phyloP scores from a whole-genome alignment of 306 rosid genomes.

The Sicyos edulis region DNA sequence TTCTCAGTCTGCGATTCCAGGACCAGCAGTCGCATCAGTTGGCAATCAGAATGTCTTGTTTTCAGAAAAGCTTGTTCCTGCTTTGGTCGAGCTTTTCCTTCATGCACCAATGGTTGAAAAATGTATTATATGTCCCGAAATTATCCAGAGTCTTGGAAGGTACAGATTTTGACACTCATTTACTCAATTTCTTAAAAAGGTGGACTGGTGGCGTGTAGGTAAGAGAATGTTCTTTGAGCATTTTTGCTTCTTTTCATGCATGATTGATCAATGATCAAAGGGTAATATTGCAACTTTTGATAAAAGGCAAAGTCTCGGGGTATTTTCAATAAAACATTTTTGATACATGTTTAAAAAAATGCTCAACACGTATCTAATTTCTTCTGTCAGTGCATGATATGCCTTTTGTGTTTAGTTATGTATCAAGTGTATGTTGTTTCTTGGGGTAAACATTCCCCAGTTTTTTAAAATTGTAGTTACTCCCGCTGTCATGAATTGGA shows the following conservation, averaged over 20 bases:
- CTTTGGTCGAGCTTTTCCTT: conserved; percentile 75
- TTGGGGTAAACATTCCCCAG: no score
- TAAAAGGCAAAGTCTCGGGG: neutral
- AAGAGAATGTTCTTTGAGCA: neutral
- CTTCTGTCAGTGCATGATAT: neutral
- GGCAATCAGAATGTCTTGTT: conserved; percentile 59
- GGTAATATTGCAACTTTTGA: neutral
- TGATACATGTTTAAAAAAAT: neutral
- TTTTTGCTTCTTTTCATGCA: neutral
- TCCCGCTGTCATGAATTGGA: no score
- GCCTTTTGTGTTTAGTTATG: neutral
- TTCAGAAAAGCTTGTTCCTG: conserved; percentile 83
- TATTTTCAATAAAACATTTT: neutral
- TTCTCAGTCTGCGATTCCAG: conserved; percentile 42
- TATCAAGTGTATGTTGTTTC: neutral
- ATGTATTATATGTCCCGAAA: conserved; percentile 73
- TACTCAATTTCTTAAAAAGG: conserved; percentile 14
- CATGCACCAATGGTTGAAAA: conserved; percentile 72
- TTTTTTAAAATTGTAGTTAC: no score
- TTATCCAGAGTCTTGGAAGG: conserved; percentile 92
- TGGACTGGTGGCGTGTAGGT: neutral
- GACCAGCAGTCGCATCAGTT: conserved; percentile 37
- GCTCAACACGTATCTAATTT: neutral
- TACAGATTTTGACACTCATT: conserved; percentile 35
- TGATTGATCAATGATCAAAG: neutral